Base-by-base conservation (phyloP, 1,139 yeast genomes). In the Blastobotrys proliferans region DNA sequence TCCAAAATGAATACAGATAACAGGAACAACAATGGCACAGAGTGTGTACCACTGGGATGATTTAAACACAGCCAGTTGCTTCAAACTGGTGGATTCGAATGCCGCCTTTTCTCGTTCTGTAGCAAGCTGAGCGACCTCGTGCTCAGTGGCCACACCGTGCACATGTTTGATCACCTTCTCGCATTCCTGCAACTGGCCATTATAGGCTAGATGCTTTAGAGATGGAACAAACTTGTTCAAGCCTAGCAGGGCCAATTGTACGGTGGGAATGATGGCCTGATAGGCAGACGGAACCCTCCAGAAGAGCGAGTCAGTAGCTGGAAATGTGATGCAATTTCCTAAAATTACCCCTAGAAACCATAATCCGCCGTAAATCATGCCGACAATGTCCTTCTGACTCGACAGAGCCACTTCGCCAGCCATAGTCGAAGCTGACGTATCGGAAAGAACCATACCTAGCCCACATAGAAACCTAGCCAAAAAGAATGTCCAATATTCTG, bases 1-100 rank as follows among this genome's bases (percentile, higher is more conserved):
- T 4, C 44, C 44, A 20, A 40, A 40, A 30, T 40, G 44, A 29
- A 40, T 31, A 27, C 40, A 40, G 17, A 35, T 14, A 18, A 35
- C 35, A 16, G 44, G 44, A 8, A 40, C 34, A 14, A 40, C 10
- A 4, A 25, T 24, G 13, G 35, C 38, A 18, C 24, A 13, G 6
- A 27, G 13, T 10, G 14, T n/a, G 13, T 27, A 27, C 31, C 31
- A 27, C 31, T 27, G 31, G 8, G 31, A 9, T 8, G 31, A 27
- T 14, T 14, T 8, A 6, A 27, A 8, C 14, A 13, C 31, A 27
- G 6, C 13, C 10, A 27, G 6, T 6, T 9, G 8, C 14, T 27
- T 13, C 6, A n/a, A 10, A 9, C 31, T 27, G 13, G 6, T n/a
- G 13, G 10, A 9, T 8, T 27, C 13, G 10, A 10, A n/a, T 10